These are phyloP conservation scores for Trichoderma pleuroti DNA, from an alignment of 2,329 filamentous ascomycete species.

Conservation along the genomic window DNA sequence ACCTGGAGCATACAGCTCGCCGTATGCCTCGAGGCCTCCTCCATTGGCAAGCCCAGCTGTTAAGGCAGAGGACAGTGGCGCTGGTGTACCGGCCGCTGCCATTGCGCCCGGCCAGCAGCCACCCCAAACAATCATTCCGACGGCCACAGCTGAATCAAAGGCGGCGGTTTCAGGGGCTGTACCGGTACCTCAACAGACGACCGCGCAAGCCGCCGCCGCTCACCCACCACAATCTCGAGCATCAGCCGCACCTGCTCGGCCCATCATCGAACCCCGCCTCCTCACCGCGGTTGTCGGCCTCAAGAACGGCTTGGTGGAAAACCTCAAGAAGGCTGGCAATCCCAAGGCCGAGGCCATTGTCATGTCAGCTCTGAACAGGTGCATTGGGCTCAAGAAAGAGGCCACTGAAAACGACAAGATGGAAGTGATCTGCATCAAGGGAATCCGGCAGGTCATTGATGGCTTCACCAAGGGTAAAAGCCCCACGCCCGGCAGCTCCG, in stretches of 20 bases:
- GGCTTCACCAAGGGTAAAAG: constrained; percentile 41
- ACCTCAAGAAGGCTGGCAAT: constrained; percentile 42
- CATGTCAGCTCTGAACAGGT: constrained; percentile 52
- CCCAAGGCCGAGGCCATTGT: constrained; percentile 46
- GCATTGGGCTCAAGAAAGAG: constrained; percentile 45
- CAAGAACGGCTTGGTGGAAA: constrained; percentile 46
- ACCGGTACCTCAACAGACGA: constrained; percentile 19
- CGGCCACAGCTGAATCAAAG: constrained; percentile 22
- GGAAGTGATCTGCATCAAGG: constrained; percentile 46
- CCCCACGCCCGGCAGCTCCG: constrained; percentile 31
- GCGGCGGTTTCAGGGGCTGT: constrained; percentile 20
- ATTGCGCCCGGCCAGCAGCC: constrained; percentile 15
- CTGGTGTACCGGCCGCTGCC: constrained; percentile 21
- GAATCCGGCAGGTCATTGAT: constrained; percentile 41
- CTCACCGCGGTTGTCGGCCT: constrained; percentile 43
- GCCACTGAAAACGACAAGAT: constrained; percentile 44
- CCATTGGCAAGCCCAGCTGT: constrained; percentile 27
- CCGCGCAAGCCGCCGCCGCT: constrained; percentile 22
- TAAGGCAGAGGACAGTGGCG: constrained; percentile 30
- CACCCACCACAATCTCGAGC: constrained; percentile 30
- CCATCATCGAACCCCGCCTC: constrained; percentile 44
- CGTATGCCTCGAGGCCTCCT: constrained; percentile 36
- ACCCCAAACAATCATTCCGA: constrained; percentile 19
- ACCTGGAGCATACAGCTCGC: constrained; percentile 36
- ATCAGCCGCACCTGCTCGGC: constrained; percentile 28